Conservation (phyloP, 208 protist species). For the Crithidia bombi region DNA sequence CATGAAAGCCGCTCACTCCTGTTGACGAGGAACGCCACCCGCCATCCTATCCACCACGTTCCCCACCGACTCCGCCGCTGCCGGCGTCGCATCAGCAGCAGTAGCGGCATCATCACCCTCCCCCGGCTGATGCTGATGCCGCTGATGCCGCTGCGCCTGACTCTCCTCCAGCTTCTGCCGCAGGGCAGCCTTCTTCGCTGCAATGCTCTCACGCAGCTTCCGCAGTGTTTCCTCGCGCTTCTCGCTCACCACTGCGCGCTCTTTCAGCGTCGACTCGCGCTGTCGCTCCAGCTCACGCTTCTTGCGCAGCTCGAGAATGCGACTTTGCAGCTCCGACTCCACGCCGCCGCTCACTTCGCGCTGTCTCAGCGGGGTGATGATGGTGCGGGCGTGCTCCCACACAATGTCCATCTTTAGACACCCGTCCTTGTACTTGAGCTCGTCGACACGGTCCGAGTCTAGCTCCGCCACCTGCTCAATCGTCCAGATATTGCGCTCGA, state of each 20-base stretch:
- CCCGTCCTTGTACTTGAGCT: slow-evolving; percentile 89
- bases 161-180: slow-evolving; percentile 62
- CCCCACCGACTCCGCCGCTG: slow-evolving; percentile 38
- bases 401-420: slow-evolving; percentile 90
- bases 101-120: background rate
- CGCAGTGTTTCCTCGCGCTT: slow-evolving; percentile 76
- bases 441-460: slow-evolving; percentile 85
- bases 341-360: slow-evolving; percentile 70
- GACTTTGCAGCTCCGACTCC: slow-evolving; percentile 81
- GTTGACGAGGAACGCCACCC: background rate
- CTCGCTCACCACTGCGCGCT: slow-evolving; percentile 56
- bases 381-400: slow-evolving; percentile 90
- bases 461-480: slow-evolving; percentile 88
- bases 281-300: slow-evolving; percentile 86
- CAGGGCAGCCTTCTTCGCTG: slow-evolving; percentile 80
- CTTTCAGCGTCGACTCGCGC: slow-evolving; percentile 66
- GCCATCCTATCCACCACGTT: slow-evolving; percentile 52
- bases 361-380: slow-evolving; percentile 74
- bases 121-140: background rate
- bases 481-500: slow-evolving; percentile 91
- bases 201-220: slow-evolving; percentile 80
- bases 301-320: slow-evolving; percentile 85
- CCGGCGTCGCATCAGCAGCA: background rate
- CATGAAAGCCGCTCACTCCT: no score
- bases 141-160: slow-evolving; percentile 21